Base-by-base conservation (phyloP, 768 basidiomycete genomes). In the Amanita phalloides region DNA sequence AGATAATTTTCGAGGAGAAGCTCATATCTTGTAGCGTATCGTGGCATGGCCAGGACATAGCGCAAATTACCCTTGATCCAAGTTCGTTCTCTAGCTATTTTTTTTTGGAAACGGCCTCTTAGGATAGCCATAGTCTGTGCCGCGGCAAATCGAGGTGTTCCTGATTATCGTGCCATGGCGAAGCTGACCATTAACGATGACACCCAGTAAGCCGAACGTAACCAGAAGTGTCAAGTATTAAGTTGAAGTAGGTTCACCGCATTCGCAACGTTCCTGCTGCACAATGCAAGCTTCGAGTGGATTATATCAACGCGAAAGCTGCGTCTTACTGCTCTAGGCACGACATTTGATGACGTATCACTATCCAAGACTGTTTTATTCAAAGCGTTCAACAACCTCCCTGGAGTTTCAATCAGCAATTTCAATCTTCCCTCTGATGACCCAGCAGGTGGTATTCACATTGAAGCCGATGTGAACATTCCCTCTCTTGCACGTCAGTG, bases 351-450 rank as follows among this genome's bases (percentile, higher is more conserved):
- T 54, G 74, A 76, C 52, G 76, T 87, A 26, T 67, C 71, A 0
- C 70, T 88, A 33, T 74, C 69, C 44, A 87, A 87, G 64, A 68
- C 71, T 1, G 60, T 86, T 36, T 65, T 77, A 3, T 74, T 86
- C 68, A 81, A 78, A 58, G 86, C 84, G 4, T 87, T 87, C 64
- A 81, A 87, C 54, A 74, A 75, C 28, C 67, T 88, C 6, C 81
- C 82, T 6, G 84, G 84, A 5, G 80, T 86, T 39, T 79, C 77
- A 5, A 84, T 87, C 60, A 77, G 72, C 55, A 81, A 85, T 65
- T 86, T 86, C 69, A 67, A 80, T 60, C 70, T 86, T 51, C 84
- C 84, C 0, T 74, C 75, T 3, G 82, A 86, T 56, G 78, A 82
- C 57, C 73, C 80, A 39, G 75, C 74, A 33, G 84, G 84, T 50